A percentile compares a stretch with the other conserved stretches of the same genome.
Evolutionary conservation across 129 eudicot species (phyloP).

Genomic region (Helianthus tuberosus): DNA sequence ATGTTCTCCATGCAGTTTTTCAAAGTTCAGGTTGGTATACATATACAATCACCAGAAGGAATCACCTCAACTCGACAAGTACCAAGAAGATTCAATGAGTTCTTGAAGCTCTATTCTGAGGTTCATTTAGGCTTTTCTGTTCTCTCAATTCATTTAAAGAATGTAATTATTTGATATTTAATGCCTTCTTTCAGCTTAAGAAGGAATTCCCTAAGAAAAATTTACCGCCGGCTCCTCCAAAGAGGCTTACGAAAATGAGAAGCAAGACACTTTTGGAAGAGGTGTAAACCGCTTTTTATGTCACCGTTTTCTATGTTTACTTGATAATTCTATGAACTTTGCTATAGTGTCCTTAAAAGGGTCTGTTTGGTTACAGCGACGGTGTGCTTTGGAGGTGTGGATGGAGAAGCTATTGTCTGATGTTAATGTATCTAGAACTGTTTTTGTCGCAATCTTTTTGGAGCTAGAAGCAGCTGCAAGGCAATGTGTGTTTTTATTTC

Average conservation of each 20-base stretch:
- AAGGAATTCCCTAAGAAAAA: conserved; percentile 61
- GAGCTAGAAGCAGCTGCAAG: conserved; percentile 94
- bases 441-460: conserved; percentile 71
- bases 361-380: conserved; percentile 58
- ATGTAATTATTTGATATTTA: background rate
- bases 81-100: conserved; percentile 75
- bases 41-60: conserved; percentile 85
- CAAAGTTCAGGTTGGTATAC: conserved; percentile 85
- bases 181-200: conserved; percentile 56
- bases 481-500: conserved; percentile 57
- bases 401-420: conserved; percentile 68
- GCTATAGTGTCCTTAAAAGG: conserved; percentile 26
- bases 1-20: conserved; percentile 47
- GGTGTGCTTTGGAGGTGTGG: conserved; percentile 82
- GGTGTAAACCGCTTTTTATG: conserved; percentile 36
- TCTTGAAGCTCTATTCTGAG: conserved; percentile 73
- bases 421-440: conserved; percentile 78
- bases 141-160: background rate
- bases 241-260: conserved; percentile 56
- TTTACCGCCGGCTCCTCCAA: conserved; percentile 71
- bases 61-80: conserved; percentile 62
- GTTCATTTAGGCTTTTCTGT: conserved; percentile 37
- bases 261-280: conserved; percentile 62
- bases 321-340: background rate
- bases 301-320: background rate